Evolutionary conservation across 2,329 filamentous ascomycete genomes (phyloP).

Genomic region (Aspergillus japonicus): DNA sequence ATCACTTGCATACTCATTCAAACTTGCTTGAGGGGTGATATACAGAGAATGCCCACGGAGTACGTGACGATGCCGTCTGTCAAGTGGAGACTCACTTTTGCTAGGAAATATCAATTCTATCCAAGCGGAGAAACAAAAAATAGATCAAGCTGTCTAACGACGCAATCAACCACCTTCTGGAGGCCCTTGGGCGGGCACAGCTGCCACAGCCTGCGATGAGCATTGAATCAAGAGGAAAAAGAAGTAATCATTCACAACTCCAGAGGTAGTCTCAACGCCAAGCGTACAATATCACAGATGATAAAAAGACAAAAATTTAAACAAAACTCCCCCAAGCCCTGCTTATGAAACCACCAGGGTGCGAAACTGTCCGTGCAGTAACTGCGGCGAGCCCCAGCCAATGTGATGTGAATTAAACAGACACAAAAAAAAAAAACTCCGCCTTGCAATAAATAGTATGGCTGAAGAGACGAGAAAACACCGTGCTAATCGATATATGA

Average conservation of each 20-base stretch:
- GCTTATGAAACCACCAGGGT: constrained; percentile 10
- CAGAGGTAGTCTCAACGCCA: constrained; percentile 27
- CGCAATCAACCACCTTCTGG: constrained; percentile 1
- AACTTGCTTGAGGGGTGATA: constrained; percentile 13
- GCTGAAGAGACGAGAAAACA: constrained; percentile 21
- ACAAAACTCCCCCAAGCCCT: constrained; percentile 13
- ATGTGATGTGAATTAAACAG: constrained; percentile 1
- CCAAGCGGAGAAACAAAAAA: constrained; percentile 9
- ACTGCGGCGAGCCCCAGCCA: constrained; percentile 15
- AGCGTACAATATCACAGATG: constrained; percentile 19
- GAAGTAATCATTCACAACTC: constrained; percentile 19
- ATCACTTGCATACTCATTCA: constrained; percentile 1
- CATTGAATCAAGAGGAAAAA: constrained; percentile 3
- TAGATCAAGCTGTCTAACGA: constrained; percentile 9
- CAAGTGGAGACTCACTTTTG: constrained; percentile 13
- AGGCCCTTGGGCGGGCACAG: constrained; percentile 5
- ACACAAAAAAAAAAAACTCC: constrained; percentile 2
- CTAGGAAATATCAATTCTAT: constrained; percentile 14
- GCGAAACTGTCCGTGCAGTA: constrained; percentile 13
- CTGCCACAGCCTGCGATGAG: constrained; percentile 12
- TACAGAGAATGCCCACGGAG: constrained; percentile 14
- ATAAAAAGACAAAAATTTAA: not conserved
- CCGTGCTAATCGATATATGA: constrained; percentile 30
- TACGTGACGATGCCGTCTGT: constrained; percentile 20
- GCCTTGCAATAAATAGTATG: not conserved